Percentiles rank a stretch among this genome's conserved stretches.
Conservation (phyloP, 163 green algal species). For the Trebouxia gelatinosa region DNA sequence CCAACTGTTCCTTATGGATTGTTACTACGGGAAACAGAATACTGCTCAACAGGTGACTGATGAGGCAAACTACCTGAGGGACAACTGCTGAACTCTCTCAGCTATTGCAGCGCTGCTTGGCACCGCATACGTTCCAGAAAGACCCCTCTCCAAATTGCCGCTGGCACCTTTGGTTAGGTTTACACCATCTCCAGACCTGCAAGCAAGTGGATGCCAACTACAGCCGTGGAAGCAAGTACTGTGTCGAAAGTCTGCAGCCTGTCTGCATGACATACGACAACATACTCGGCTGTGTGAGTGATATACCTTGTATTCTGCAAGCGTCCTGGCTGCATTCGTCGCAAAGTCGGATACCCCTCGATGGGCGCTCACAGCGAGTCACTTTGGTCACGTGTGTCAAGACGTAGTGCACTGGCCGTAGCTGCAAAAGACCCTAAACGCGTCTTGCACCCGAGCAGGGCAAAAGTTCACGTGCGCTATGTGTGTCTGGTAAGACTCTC, state of each 20-base stretch:
- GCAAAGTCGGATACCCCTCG: not conserved
- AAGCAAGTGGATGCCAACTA: not conserved
- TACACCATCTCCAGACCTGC: constrained; percentile 1
- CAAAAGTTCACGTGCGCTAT: not conserved
- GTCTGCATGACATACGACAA: not conserved
- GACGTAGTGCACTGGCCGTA: not conserved
- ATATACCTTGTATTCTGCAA: not conserved
- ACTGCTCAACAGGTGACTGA: not conserved
- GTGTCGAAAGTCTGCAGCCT: not conserved
- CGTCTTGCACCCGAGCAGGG: not conserved
- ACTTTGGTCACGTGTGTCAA: too few relatives aligned
- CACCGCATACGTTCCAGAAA: constrained; percentile 15
- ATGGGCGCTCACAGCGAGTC: not conserved
- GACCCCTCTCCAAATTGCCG: not conserved
- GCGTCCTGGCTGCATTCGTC: not conserved
- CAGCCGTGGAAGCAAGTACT: not conserved
- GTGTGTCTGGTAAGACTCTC: not conserved
- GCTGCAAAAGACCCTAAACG: not conserved
- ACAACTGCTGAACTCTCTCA: constrained; percentile 14
- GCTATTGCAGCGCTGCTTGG: constrained; percentile 14
- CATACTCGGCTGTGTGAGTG: not conserved
- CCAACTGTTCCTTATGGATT: not conserved
- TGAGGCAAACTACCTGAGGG: constrained; percentile 2
- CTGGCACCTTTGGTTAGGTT: not conserved
- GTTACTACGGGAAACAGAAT: not conserved